Percentiles rank a stretch among this genome's conserved stretches.
phyloP scores from a whole-genome alignment of 148 eudicot genomes.

The Camellia japonica region DNA sequence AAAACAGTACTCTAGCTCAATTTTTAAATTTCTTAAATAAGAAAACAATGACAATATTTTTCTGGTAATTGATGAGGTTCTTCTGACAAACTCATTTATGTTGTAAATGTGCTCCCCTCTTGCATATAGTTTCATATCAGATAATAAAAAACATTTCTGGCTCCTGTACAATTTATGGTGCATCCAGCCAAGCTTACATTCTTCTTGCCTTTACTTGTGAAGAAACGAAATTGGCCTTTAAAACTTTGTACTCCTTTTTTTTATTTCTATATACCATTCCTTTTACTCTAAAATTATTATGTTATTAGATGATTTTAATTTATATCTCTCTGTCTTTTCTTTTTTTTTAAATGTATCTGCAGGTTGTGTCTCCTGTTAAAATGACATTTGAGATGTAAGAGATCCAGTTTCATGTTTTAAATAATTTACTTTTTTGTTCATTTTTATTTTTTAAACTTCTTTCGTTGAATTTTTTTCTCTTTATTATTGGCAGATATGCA shows the following conservation, averaged over 20 bases:
- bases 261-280: neutral
- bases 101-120: neutral
- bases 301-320: neutral
- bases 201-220: neutral
- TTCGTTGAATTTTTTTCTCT: neutral
- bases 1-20: neutral
- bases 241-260: neutral
- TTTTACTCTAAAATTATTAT: neutral
- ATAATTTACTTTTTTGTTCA: neutral
- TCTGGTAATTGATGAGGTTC: neutral
- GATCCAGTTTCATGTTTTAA: neutral
- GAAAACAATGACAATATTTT: neutral
- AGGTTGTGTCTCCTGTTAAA: constrained; percentile 94
- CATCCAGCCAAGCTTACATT: neutral
- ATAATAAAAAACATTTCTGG: neutral
- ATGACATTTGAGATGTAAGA: constrained; percentile 96
- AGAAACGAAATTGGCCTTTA: neutral
- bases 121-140: neutral
- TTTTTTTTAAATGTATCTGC: constrained; percentile 24
- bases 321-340: neutral
- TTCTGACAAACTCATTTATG: neutral
- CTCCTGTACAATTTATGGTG: neutral
- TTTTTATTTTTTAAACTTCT: neutral
- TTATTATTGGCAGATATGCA: constrained; percentile 49
- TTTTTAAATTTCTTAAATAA: neutral